Base-by-base conservation (phyloP, 352 stramenopile species). In the Phytophthora colocasiae region DNA sequence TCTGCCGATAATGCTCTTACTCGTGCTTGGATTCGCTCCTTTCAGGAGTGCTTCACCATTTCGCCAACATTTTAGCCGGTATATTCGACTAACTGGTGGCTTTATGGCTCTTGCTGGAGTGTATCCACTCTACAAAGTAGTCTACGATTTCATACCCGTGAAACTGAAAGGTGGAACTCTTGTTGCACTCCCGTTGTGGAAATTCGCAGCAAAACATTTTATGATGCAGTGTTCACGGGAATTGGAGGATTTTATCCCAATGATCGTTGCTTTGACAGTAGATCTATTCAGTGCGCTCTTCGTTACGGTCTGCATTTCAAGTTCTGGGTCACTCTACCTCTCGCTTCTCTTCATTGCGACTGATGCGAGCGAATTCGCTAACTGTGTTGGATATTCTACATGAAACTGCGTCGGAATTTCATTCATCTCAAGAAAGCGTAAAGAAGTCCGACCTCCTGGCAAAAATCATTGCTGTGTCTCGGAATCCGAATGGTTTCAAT, bases 201-300 rank as follows among this genome's bases (percentile, higher is more conserved):
- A 62, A 57, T 71, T 71, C 44, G 43, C 32, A 6, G 56, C 51
- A 4, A 62, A 67, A 39, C 59, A 67, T 22, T 67, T 67, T 34
- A 67, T 66, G 8, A 54, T 66, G 40, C 29, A 19, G 2, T 41
- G 26, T 24, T 44, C 49, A 27, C 40, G 49, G 17, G 48, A 71
- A 24, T 8, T 66, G 0, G 63, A 71, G 43, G 63, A 71, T 17
- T 71, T 62, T 15, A 15, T 66, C 3, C 63, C 63, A 17, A 36
- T 43, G 41, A 50, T 63, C 1, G 48, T 72, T 3, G 47, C 63
- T 14, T n/a, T 75, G 34, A 59, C 51, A 0, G 49, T 68, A 1
- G 67, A 75, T 24, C 45, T 75, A 22, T 75, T 75, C 15, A 61
- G 64, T 31, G 32, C 54, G 1, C 54, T 71, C 1, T 74, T 71